phyloP scores from a whole-genome alignment of 2,329 filamentous ascomycete species.

The Trichoderma koningii region DNA sequence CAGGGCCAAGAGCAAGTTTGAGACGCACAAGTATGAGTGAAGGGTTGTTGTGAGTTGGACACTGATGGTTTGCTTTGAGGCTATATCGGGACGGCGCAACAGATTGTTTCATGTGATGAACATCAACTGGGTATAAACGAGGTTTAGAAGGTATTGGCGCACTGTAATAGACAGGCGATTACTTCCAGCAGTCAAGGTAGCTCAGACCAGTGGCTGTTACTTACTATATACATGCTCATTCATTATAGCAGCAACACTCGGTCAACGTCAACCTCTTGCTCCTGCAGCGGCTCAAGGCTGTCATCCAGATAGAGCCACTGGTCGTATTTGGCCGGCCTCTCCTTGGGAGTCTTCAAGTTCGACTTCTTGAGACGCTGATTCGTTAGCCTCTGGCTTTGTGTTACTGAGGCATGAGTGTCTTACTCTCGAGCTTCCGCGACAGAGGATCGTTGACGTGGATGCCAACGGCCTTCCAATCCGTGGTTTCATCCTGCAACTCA shows the following conservation, averaged over 20 bases:
- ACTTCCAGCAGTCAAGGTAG: neutral
- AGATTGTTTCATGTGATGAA: no score
- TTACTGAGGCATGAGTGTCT: neutral
- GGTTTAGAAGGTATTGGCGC: constrained; percentile 5
- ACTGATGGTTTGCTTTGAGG: no score
- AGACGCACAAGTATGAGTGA: constrained; percentile 38
- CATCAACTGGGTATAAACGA: neutral
- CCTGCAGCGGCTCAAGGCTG: constrained; percentile 37
- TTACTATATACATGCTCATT: neutral
- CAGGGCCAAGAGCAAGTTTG: constrained; percentile 45
- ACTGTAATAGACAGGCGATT: constrained; percentile 14
- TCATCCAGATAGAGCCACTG: constrained; percentile 44
- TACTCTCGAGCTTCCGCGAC: constrained; percentile 40
- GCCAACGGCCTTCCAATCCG: constrained; percentile 46
- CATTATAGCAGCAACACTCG: neutral
- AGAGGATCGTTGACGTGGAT: constrained; percentile 45
- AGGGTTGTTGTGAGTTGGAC: neutral
- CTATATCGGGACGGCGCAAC: no score
- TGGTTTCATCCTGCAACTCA: constrained; percentile 32
- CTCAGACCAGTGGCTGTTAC: no score
- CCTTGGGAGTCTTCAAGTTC: constrained; percentile 35
- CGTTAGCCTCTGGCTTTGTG: constrained; percentile 27
- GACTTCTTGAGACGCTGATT: constrained; percentile 39
- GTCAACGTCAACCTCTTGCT: constrained; percentile 17
- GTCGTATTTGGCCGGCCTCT: constrained; percentile 39